phyloP scores from a whole-genome alignment of 2,329 filamentous ascomycete species.

The Fusarium palustre region DNA sequence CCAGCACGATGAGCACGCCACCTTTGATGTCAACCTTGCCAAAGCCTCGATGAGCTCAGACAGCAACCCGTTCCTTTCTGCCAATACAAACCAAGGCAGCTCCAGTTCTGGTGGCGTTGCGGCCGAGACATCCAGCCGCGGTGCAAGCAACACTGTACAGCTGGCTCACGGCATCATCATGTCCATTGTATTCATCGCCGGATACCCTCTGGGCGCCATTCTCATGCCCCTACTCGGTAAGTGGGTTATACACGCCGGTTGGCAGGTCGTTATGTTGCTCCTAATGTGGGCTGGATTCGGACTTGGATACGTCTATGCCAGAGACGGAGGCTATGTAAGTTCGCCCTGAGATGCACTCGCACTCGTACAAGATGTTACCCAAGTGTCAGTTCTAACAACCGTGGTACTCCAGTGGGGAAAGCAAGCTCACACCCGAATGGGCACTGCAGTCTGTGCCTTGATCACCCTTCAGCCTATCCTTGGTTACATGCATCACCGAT shows the following conservation, averaged over 20 bases:
- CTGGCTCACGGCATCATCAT: slow-evolving; percentile 70
- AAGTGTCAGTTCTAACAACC: slow-evolving; percentile 32
- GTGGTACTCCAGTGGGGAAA: slow-evolving; percentile 60
- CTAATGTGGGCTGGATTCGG: slow-evolving; percentile 71
- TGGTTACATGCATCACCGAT: slow-evolving; percentile 67
- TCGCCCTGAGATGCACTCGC: slow-evolving; percentile 10
- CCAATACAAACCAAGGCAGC: slow-evolving; percentile 3
- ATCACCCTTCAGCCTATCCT: slow-evolving; percentile 69
- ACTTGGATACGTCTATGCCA: slow-evolving; percentile 63
- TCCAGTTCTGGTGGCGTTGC: slow-evolving; percentile 29
- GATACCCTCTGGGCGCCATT: slow-evolving; percentile 71
- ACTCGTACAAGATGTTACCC: background rate
- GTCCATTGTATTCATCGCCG: slow-evolving; percentile 67
- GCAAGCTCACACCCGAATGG: slow-evolving; percentile 66
- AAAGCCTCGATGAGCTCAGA: slow-evolving; percentile 60
- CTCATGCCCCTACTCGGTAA: slow-evolving; percentile 70
- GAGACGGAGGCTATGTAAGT: slow-evolving; percentile 58
- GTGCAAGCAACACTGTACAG: slow-evolving; percentile 48
- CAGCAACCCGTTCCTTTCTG: slow-evolving; percentile 63
- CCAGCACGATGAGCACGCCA: slow-evolving; percentile 59
- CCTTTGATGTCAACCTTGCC: slow-evolving; percentile 63
- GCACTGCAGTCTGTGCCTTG: slow-evolving; percentile 65
- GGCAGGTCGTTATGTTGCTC: slow-evolving; percentile 66
- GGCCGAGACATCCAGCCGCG: slow-evolving; percentile 15
- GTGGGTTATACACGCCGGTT: slow-evolving; percentile 67